A percentile compares a stretch with the other conserved stretches of the same genome.
Conservation (phyloP, 257 asterid species). For the Lycium ferocissimum region DNA sequence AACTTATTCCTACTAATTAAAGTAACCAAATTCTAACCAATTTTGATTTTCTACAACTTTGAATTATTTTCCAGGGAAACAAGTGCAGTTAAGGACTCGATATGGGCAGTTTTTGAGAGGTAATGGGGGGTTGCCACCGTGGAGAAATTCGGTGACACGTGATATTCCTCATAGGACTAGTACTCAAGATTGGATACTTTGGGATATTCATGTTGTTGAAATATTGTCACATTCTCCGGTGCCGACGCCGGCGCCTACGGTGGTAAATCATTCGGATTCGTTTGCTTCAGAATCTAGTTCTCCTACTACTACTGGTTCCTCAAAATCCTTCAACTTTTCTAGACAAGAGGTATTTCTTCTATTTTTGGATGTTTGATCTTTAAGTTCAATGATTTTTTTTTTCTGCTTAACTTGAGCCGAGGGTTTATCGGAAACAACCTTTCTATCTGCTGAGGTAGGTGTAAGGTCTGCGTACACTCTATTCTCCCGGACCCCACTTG, state of each 20-base stretch:
- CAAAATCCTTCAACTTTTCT: constrained; percentile 64
- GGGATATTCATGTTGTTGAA: constrained; percentile 89
- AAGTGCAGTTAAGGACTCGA: constrained; percentile 81
- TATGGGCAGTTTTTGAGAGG: constrained; percentile 88
- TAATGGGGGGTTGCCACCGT: constrained; percentile 91
- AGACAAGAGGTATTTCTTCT: constrained; percentile 64
- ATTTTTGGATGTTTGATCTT: background rate
- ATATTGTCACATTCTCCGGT: constrained; percentile 41
- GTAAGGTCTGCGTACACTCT: too few relatives aligned
- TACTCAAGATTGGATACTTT: constrained; percentile 81
- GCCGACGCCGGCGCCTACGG: constrained; percentile 37
- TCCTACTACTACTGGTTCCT: constrained; percentile 53
- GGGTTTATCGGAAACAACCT: too few relatives aligned
- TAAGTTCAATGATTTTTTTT: background rate
- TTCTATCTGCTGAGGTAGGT: too few relatives aligned
- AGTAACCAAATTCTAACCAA: too few relatives aligned
- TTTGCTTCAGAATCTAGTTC: constrained; percentile 67
- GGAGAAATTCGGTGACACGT: constrained; percentile 93
- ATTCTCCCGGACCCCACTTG: too few relatives aligned
- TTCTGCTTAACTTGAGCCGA: too few relatives aligned
- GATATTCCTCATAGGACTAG: constrained; percentile 85
- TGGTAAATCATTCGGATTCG: constrained; percentile 49
- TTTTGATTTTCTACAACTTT: too few relatives aligned
- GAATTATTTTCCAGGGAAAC: background rate
- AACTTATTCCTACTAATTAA: too few relatives aligned